These are phyloP conservation scores for Apophysomyces sp. DNA, from an alignment of 371 early-diverging fungal genomes.

Conservation along the genomic window DNA sequence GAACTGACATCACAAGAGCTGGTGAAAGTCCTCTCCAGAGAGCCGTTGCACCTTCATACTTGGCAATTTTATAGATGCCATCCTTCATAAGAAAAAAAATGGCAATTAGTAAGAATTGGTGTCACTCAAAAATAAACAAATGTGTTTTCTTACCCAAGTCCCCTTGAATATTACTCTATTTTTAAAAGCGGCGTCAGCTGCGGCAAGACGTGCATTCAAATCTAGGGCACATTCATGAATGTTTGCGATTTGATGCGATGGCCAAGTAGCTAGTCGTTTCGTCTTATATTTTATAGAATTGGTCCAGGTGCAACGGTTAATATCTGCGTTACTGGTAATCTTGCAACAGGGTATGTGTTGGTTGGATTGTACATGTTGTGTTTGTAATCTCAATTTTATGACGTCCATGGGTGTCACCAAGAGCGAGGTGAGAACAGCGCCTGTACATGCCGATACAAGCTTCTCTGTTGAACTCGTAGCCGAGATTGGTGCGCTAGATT, in stretches of 20 bases:
- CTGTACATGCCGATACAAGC: slow-evolving; percentile 7
- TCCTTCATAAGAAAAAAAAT: slow-evolving; percentile 41
- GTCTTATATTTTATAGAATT: slow-evolving; percentile 12
- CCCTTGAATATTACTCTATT: slow-evolving; percentile 14
- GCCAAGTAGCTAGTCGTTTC: slow-evolving; percentile 2
- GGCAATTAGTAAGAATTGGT: neutral
- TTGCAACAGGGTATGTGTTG: neutral
- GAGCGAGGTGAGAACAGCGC: slow-evolving; percentile 8
- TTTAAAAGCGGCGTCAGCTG: slow-evolving; percentile 5
- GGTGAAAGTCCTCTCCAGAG: slow-evolving; percentile 92
- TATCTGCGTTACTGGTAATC: slow-evolving; percentile 5
- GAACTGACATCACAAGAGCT: slow-evolving; percentile 85
- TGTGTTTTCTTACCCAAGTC: slow-evolving; percentile 32
- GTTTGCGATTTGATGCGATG: slow-evolving; percentile 15
- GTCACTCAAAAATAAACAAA: too few relatives aligned
- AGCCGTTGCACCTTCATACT: slow-evolving; percentile 73
- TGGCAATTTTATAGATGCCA: slow-evolving; percentile 76
- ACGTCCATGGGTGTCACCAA: slow-evolving; percentile 93
- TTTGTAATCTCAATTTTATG: slow-evolving; percentile 89
- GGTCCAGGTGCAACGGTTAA: neutral
- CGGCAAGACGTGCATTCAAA: neutral
- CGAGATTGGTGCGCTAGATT: neutral
- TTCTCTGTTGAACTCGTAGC: slow-evolving; percentile 7
- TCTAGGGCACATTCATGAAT: slow-evolving; percentile 29
- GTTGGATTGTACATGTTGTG: slow-evolving; percentile 39